Evolutionary conservation across 2,329 filamentous ascomycete species (phyloP), one percentile per base, ranked within the genome.

Genomic region (Cladosporium colombiae): DNA sequence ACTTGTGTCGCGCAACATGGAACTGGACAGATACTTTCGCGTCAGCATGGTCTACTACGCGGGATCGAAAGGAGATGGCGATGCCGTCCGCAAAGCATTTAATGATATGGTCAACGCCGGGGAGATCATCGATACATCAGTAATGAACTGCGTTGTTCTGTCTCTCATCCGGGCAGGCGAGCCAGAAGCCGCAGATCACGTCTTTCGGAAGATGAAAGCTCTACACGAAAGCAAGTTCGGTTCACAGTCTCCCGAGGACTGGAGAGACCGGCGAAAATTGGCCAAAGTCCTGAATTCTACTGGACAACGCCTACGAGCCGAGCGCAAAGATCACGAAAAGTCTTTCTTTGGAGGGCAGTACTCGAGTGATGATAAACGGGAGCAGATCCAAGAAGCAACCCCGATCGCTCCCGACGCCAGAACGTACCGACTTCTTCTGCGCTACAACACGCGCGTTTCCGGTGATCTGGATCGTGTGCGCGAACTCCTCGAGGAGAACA

Each of bases 121-220:
- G 37, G 92, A 98, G 76, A 88, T 97, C 68, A 88, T 99, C 64
- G 94, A 98, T 76, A 93, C 91, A 0, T 84, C 90, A 2, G 90
- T 93, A 16, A 83, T 98, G 76, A 98, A 98, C 74, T 91, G 90
- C 71, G 88, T 97, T 72, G 91, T 98, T 68, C 84, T 88, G 0
- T 89, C 92, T 1, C 84, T 98, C 23, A 83, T 97, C 52, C 84
- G 88, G 65, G 88, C 89, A 16, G 89, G 90, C 49, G 93, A 99
- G 74, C 86, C 89, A 46, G 80, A 83, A 7, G 89, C 91, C 0
- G 95, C 93, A 2, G 88, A 94, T 71, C 85, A 90, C 67, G 87
- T 97, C 13, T 97, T 97, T 73, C 81, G 87, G 65, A 88, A 89
- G 67, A 98, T 99, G 93, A 93, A 93, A 76, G 79, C 79, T 2